Evolutionary conservation across 2,329 filamentous ascomycete genomes (phyloP), one percentile per base, ranked within the genome.

Genomic region (Chrysosphaeria jannelii): DNA sequence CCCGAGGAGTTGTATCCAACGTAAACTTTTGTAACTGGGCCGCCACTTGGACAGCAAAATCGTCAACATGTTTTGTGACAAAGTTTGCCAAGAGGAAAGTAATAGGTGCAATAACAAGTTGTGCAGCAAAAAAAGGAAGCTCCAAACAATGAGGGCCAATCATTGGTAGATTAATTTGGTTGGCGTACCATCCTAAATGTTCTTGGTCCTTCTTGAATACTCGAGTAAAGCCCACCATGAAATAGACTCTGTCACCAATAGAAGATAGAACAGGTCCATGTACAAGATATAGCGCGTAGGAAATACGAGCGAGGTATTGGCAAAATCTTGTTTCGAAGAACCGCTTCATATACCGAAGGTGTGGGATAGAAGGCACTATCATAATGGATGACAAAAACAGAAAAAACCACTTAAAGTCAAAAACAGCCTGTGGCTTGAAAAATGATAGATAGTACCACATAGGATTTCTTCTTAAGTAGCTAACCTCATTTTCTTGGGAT

Each of bases 341-440:
- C 3, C 39, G 30, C 38, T 52, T 56, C 10, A 67, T 44, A 50
- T 50, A 56, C 4, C 40, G 33, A n/a, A 70, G 48, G 10, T 54
- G 55, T 5, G 57, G 54, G 3, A 59, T 43, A 1, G 52, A 47
- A 1, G 53, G 44, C 1, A 72, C 51, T 1, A 65, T 36, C 24
- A 64, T 47, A 13, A 47, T 43, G 1, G 63, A 50, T 1, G 61
- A 62, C 44, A 51, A 58, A 36, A 64, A 64, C 3, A 69, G 48
- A 35, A 52, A 69, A 40, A 68, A 68, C 61, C 61, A 69, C 38
- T 68, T 69, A 35, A 50, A 53, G 35, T 68, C 59, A 31, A 50
- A 66, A 8, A 64, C 56, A 1, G 63, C 63, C 34, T 68, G 60
- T 0, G 64, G 61, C 28, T 66, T 67, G 27, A 71, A 43, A 28